Conservation (phyloP, 768 basidiomycete genomes). For the Amylocystis lapponica region DNA sequence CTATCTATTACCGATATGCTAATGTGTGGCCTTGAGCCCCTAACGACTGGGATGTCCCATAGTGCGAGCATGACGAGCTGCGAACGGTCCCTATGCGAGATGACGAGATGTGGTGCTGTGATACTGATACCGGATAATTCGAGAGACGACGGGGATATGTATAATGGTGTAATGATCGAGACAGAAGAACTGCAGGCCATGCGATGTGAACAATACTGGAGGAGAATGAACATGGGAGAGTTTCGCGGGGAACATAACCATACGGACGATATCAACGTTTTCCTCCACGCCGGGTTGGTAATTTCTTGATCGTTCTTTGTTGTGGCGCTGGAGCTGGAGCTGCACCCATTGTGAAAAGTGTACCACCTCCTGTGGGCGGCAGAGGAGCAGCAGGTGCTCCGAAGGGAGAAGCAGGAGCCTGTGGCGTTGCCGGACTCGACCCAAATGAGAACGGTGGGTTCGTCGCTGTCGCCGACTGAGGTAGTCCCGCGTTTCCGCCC, state of each 20-base stretch:
- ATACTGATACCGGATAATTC: neutral
- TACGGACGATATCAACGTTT: conserved; percentile 15
- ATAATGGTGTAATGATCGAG: neutral
- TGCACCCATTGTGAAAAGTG: conserved; percentile 27
- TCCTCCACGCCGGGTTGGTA: conserved; percentile 26
- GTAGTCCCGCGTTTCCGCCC: conserved; percentile 18
- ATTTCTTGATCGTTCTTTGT: conserved; percentile 23
- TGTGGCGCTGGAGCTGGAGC: conserved; percentile 15
- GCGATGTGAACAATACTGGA: conserved; percentile 5
- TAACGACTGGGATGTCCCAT: neutral
- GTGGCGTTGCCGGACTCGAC: conserved; percentile 9
- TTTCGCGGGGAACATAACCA: conserved; percentile 2
- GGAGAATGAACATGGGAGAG: conserved; percentile 7
- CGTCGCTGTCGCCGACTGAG: conserved; percentile 12
- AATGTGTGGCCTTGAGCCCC: neutral
- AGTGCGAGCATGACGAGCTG: neutral
- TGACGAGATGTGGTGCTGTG: neutral
- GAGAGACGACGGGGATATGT: conserved; percentile 1
- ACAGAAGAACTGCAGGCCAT: conserved; percentile 6
- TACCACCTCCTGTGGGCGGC: conserved; percentile 10
- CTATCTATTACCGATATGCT: neutral
- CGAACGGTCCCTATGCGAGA: neutral
- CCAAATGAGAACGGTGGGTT: conserved; percentile 20
- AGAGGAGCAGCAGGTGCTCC: conserved; percentile 13
- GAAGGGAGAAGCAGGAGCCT: conserved; percentile 23